Evolutionary conservation across 2,329 filamentous ascomycete species (phyloP).

Genomic region (Sporothrix mexicana): DNA sequence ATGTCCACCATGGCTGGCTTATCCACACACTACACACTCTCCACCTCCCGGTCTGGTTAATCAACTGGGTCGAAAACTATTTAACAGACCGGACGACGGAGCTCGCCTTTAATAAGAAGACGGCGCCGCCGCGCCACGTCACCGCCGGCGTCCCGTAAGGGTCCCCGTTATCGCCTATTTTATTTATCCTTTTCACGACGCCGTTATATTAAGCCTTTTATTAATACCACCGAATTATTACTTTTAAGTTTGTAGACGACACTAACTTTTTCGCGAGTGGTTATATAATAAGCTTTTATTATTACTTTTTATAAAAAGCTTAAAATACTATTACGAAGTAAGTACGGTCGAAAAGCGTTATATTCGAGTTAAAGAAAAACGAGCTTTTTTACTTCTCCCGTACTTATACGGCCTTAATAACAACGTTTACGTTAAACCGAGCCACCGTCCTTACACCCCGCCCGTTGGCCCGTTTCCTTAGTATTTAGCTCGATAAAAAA

Average conservation of each 20-base stretch:
- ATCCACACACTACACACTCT: conserved; percentile 44
- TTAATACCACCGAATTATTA: not conserved
- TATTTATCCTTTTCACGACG: not conserved
- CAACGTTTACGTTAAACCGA: not conserved
- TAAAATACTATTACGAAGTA: not conserved
- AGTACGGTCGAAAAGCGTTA: not conserved
- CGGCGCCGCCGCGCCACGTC: too few relatives aligned
- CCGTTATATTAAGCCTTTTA: not conserved
- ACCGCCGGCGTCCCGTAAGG: too few relatives aligned
- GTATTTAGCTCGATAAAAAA: not conserved
- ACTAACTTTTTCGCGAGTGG: not conserved
- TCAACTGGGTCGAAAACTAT: not conserved
- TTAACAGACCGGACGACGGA: not conserved
- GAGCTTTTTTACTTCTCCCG: too few relatives aligned
- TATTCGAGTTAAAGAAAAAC: not conserved
- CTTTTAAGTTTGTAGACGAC: not conserved
- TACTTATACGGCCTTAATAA: too few relatives aligned
- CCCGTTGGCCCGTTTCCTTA: not conserved
- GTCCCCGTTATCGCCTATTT: not conserved
- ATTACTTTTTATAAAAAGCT: not conserved
- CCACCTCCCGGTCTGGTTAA: not conserved
- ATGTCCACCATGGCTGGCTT: not conserved
- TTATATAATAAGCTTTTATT: not conserved
- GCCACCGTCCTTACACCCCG: not conserved
- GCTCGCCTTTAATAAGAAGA: too few relatives aligned